A percentile compares a stretch with the other conserved stretches of the same genome.
These are phyloP conservation scores for Hemileccinum impolitum DNA, from an alignment of 768 basidiomycete genomes.

Conservation along the genomic window DNA sequence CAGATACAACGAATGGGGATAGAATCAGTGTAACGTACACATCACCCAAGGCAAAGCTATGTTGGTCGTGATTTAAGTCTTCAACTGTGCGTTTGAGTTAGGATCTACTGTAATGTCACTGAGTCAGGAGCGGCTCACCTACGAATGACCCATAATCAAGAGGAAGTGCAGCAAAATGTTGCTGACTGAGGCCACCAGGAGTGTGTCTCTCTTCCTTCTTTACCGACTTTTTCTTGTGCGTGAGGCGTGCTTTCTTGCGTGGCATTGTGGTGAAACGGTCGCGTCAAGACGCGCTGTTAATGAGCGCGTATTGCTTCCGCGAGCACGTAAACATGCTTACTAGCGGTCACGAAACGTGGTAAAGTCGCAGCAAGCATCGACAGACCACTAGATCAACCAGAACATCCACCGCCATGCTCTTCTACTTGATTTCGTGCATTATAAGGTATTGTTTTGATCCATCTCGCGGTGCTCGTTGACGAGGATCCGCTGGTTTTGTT, in stretches of 20 bases:
- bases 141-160: constrained; percentile 10
- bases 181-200: constrained; percentile 4
- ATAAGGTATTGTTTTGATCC: constrained; percentile 31
- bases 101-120: background rate
- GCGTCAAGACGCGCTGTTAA: constrained; percentile 29
- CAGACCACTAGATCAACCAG: background rate
- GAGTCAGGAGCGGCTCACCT: constrained; percentile 11
- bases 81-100: constrained; percentile 8
- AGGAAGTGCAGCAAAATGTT: constrained; percentile 12
- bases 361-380: background rate
- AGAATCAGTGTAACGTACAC: constrained; percentile 28
- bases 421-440: constrained; percentile 41
- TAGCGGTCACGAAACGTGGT: constrained; percentile 11
- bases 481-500: background rate
- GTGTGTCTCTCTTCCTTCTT: background rate
- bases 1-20: background rate
- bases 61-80: constrained; percentile 7
- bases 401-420: constrained; percentile 32
- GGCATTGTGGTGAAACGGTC: constrained; percentile 22
- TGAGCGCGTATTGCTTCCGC: constrained; percentile 18
- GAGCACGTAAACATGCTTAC: constrained; percentile 24
- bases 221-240: constrained; percentile 12
- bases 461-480: constrained; percentile 27
- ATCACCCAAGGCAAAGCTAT: constrained; percentile 32
- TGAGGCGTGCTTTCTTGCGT: constrained; percentile 19